Evolutionary conservation across 345 rosid genomes (phyloP).

Genomic region (Psidium guajava): DNA sequence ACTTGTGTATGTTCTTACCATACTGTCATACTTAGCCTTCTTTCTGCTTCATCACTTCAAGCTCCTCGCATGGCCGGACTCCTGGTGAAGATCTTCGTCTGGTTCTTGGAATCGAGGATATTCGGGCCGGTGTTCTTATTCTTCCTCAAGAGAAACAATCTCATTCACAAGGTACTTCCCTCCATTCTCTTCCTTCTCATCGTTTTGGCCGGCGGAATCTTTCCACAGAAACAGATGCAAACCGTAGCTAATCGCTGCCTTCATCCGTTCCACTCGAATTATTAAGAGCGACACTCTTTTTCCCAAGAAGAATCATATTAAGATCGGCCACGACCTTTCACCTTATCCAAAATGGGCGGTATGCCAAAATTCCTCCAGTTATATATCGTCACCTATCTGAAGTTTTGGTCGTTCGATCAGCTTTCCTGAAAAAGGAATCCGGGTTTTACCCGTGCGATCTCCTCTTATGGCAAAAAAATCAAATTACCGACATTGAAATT

Average conservation of each 20-base stretch:
- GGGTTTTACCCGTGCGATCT: background rate
- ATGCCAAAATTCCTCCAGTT: background rate
- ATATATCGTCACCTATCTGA: background rate
- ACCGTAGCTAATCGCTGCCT: background rate
- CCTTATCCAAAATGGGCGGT: background rate
- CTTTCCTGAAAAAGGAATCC: background rate
- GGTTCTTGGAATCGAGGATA: conserved; percentile 45
- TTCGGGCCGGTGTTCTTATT: conserved; percentile 32
- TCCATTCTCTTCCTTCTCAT: background rate
- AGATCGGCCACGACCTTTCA: background rate
- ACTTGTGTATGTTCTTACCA: background rate
- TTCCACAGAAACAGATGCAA: background rate
- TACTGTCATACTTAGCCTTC: background rate
- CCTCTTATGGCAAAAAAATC: background rate
- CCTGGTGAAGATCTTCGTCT: conserved; percentile 40
- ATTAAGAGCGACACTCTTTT: background rate
- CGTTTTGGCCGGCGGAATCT: background rate
- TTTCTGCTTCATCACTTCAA: background rate
- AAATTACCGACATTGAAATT: background rate
- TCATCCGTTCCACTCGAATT: background rate
- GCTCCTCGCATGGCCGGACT: conserved; percentile 75
- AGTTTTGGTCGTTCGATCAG: background rate
- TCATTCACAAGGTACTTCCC: conserved; percentile 36
- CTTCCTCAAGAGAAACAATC: conserved; percentile 45
- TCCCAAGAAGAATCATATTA: background rate